Base-by-base conservation (phyloP, 306 rosid species). In the Lupinus albus region DNA sequence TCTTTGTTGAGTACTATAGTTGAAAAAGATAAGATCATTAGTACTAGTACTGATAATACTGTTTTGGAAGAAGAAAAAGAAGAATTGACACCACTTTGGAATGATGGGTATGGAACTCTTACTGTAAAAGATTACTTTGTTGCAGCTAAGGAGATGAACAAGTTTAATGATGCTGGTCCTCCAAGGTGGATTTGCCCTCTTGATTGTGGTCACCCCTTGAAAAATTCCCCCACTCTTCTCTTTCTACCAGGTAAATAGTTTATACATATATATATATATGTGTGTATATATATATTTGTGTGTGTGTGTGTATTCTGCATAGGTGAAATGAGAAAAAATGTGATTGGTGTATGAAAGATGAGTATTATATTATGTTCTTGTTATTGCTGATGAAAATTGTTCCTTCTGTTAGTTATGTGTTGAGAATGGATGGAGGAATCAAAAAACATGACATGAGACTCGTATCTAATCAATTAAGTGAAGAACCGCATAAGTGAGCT, bases 181-280 rank as follows among this genome's bases (percentile, higher is more conserved):
- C 98, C 96, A 1, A 75, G 97, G 17, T 93, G 98, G 98, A 89
- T 89, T 77, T 81, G 86, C 75, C 97, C 98, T 3, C 46, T 86
- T 79, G 73, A 79, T 3, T 77, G 84, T 35, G 82, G 82, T 12
- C 44, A 52, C 41, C 95, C 90, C 13, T 63, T 83, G 15, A 74
- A 83, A 70, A 73, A 70, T 64, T 79, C 94, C 67, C 98, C 97
- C 5, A 65, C 82, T 65, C 94, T 93, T 52, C 33, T 89, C 41
- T 93, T 86, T 74, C 83, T 93, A 54, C 96, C 97, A 0, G 98
- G 98, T 93, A 85, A 78, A 13, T 42, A 45, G 53, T 79, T 53
- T 44, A 7, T 36, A 0, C 10, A 8, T 39, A 8, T 36, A 5
- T 35, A 5, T 35, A 5, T 30, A 30, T 30, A 2, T 35, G 7